These are phyloP conservation scores for Phytophthora uliginosa DNA, from an alignment of 352 stramenopile species.

Conservation along the genomic window DNA sequence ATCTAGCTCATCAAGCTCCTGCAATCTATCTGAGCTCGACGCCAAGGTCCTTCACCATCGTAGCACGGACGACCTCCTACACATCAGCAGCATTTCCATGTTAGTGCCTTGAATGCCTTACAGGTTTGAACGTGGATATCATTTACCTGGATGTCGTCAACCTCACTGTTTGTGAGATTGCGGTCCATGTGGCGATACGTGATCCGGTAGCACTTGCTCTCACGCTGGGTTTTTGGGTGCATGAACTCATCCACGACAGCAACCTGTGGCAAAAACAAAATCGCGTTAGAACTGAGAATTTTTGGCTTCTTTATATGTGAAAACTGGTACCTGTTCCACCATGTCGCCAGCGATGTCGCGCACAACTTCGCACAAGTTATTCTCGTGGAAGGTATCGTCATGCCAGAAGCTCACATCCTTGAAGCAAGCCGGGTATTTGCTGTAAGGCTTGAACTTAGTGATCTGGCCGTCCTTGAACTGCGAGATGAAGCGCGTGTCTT, in stretches of 20 bases:
- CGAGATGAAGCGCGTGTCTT: constrained; percentile 95
- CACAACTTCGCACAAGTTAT: constrained; percentile 98
- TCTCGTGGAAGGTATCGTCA: constrained; percentile 91
- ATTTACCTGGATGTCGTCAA: constrained; percentile 96
- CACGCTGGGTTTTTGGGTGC: constrained; percentile 97
- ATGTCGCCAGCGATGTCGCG: constrained; percentile 97
- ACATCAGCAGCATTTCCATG: constrained; percentile 3
- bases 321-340: constrained; percentile 91
- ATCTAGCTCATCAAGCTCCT: constrained; percentile 15
- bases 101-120: background rate
- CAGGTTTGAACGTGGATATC: background rate
- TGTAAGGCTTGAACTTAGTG: constrained; percentile 98
- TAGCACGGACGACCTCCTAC: constrained; percentile 78
- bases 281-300: constrained; percentile 2
- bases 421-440: constrained; percentile 98
- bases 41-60: constrained; percentile 79
- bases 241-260: constrained; percentile 97
- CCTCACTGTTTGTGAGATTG: constrained; percentile 99
- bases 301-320: background rate
- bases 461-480: constrained; percentile 95
- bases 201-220: constrained; percentile 98
- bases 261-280: constrained; percentile 31
- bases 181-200: constrained; percentile 99
- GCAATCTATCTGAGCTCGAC: constrained; percentile 93
- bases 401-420: constrained; percentile 99